Base-by-base conservation (phyloP, 495 filamentous ascomycete species). In the Aspergillus haitiensis region DNA sequence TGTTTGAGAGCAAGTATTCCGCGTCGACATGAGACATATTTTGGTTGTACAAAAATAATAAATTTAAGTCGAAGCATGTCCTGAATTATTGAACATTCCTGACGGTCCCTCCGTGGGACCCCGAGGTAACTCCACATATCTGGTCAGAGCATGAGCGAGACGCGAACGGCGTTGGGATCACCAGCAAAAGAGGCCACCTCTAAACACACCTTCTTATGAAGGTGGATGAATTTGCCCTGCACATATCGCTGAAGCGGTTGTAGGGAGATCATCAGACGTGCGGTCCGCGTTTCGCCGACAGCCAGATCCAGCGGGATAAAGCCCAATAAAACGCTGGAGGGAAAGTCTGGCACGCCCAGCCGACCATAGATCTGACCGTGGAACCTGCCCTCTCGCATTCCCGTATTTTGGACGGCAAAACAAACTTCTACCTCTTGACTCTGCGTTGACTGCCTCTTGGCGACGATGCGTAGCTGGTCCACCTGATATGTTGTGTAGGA, bases 401-500 rank as follows among this genome's bases (percentile, higher is more conserved):
- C 61, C 1, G 34, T 51, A 34, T 64, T 64, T 6, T n/a, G n/a
- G n/a, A n/a, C n/a, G n/a, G n/a, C n/a, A n/a, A n/a, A n/a, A n/a
- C n/a, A n/a, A n/a, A n/a, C n/a, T n/a, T n/a, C 12, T 45, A 15
- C 55, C 61, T 16, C 13, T 9, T 1, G 35, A 55, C 2, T 7
- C 5, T 7, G 11, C 52, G 9, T 16, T 42, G 45, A 15, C 6
- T 9, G 13, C 13, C 45, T 54, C 35, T 13, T 56, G n/a, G 13
- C 46, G 13, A 18, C 18, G 21, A 12, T 48, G 37, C 16, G 13
- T 31, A 34, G n/a, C 37, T 40, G 48, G 5, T 16, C 45, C n/a
- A 55, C 16, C 40, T 50, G 39, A 70, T 86, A 92, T 10, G 78
- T 89, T 1, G 89, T 89, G 72, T 91, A 92, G 52, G 80, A 85